phyloP scores from a whole-genome alignment of 495 filamentous ascomycete species.

The Poronia punctata region DNA sequence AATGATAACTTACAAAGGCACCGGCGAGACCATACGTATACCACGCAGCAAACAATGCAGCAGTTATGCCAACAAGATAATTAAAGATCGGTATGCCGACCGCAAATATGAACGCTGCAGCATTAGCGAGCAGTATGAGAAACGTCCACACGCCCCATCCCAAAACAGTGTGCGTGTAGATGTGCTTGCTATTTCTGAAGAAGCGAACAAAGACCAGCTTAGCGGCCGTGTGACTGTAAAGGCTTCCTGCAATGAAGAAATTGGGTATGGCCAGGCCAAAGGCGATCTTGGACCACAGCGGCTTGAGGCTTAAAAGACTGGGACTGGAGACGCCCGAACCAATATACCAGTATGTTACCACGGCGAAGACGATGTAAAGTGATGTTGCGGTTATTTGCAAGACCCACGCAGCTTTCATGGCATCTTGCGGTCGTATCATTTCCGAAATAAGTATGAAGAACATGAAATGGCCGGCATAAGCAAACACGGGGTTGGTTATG shows the following conservation, averaged over 20 bases:
- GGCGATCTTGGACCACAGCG: slow-evolving; percentile 53
- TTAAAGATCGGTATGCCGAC: slow-evolving; percentile 61
- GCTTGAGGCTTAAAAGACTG: slow-evolving; percentile 50
- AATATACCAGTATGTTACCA: slow-evolving; percentile 61
- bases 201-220: slow-evolving; percentile 62
- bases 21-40: slow-evolving; percentile 51
- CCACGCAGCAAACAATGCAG: slow-evolving; percentile 49
- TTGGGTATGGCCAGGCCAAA: slow-evolving; percentile 71
- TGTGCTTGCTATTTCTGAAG: slow-evolving; percentile 35
- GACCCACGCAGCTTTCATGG: slow-evolving; percentile 45
- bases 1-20: too few relatives aligned
- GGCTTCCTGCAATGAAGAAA: slow-evolving; percentile 59
- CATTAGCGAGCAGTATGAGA: slow-evolving; percentile 49
- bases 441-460: slow-evolving; percentile 66
- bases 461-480: slow-evolving; percentile 57
- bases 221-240: slow-evolving; percentile 49
- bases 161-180: slow-evolving; percentile 27
- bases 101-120: slow-evolving; percentile 57
- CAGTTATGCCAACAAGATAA: slow-evolving; percentile 44
- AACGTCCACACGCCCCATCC: slow-evolving; percentile 46
- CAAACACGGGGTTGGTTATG: slow-evolving; percentile 59
- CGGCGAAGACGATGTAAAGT: slow-evolving; percentile 52
- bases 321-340: slow-evolving; percentile 52
- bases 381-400: slow-evolving; percentile 50
- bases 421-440: slow-evolving; percentile 50